Base-by-base conservation (phyloP, 768 basidiomycete genomes). In the Lactifluus subvellereus region DNA sequence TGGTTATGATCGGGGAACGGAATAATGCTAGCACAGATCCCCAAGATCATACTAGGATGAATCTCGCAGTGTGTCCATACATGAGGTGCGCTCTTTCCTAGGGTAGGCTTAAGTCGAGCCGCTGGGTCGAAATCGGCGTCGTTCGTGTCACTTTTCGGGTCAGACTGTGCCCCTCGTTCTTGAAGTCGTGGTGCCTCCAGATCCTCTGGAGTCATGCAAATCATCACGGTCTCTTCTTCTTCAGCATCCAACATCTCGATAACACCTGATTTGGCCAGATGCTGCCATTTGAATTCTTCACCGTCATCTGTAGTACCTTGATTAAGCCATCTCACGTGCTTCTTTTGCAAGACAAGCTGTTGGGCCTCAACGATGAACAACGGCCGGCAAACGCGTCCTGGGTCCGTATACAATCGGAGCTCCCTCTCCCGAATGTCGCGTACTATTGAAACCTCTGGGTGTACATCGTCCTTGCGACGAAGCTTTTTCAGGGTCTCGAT, bases 1-100 rank as follows among this genome's bases (percentile, higher is more conserved):
- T 97, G 96, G 70, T 99, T 99, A 75, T 99, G 96, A 75, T 99
- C 97, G 16, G 97, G 96, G 88, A 99, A 99, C 13, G 96, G 96
- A 74, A 99, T 97, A 72, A 99, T 99, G 76, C 91, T 94, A 2
- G 96, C 96, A 72, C 96, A 98, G 64, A 99, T 93, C 65, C 96
- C 96, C 57, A 99, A 82, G 67, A 99, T 98, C 96, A 98, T 99
- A 70, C 89, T 90, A 11, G 96, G 97, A 74, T 99, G 96, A 71
- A 99, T 98, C 77, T 99, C 96, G 75, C 97, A 98, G 74, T 99
- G 96, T 10, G 96, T 99, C 89, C 91, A 98, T 9, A 91, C 92
- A 70, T 97, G 91, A 0, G 62, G 58, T 4, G 90, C 85, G 72
- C 85, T 88, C 47, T 86, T 87, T 37, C 84, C 83, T 27, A 58